Percentiles rank a stretch among this genome's conserved stretches.
phyloP scores from a whole-genome alignment of 1,284 basidiomycete genomes.

The Mycosarcoma mackinlayi region DNA sequence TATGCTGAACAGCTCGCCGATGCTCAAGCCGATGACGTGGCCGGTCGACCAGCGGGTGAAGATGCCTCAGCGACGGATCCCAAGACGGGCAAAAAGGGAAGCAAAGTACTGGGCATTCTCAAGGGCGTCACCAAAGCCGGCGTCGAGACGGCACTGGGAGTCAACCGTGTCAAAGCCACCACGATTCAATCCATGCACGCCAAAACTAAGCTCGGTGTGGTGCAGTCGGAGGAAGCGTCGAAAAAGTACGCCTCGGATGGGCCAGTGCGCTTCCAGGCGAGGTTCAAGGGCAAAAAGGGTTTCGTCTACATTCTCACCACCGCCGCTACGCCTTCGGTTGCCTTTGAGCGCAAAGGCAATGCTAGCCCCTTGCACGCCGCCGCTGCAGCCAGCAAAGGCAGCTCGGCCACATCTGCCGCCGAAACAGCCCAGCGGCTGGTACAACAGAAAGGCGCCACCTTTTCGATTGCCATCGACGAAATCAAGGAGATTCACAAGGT shows the following conservation, averaged over 20 bases:
- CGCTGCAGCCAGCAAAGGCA: conserved; percentile 26
- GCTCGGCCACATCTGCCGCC: conserved; percentile 10
- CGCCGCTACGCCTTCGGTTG: conserved; percentile 64
- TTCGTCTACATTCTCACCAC: conserved; percentile 62
- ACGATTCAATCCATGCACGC: conserved; percentile 58
- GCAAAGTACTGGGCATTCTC: conserved; percentile 54
- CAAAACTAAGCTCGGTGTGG: conserved; percentile 63
- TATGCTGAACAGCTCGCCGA: conserved; percentile 54
- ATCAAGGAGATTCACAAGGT: conserved; percentile 65
- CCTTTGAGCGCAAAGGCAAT: conserved; percentile 49
- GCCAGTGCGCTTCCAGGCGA: conserved; percentile 53
- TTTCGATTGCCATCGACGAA: conserved; percentile 63
- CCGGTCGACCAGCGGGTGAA: conserved; percentile 43
- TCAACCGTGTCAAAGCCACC: conserved; percentile 66
- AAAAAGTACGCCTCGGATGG: conserved; percentile 35
- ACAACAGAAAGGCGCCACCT: conserved; percentile 34
- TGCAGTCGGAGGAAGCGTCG: conserved; percentile 36
- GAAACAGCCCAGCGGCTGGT: conserved; percentile 41
- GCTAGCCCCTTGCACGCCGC: conserved; percentile 24
- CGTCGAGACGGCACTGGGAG: conserved; percentile 61
- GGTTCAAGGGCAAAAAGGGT: conserved; percentile 63
- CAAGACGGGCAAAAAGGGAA: conserved; percentile 49
- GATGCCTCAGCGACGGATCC: conserved; percentile 37
- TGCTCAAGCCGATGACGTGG: conserved; percentile 49
- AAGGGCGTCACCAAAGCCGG: conserved; percentile 62